Evolutionary conservation across 805 yeast species (phyloP).

Genomic region (Sugiyamaella chiloensis): DNA sequence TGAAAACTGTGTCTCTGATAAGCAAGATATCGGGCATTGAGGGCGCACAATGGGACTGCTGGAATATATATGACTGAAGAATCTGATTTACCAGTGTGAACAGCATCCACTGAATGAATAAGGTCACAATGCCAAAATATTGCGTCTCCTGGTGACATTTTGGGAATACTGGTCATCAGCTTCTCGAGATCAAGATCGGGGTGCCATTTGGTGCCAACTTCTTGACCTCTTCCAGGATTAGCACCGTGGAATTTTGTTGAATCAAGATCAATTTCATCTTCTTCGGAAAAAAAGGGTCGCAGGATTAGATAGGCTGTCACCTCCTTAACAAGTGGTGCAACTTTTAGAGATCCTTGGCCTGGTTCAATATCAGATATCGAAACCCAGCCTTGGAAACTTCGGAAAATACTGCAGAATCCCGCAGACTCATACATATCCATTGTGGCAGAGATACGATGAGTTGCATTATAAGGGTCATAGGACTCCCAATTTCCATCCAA

Average conservation of each 20-base stretch:
- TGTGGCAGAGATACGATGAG: constrained; percentile 35
- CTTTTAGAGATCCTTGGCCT: constrained; percentile 41
- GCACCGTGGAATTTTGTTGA: constrained; percentile 41
- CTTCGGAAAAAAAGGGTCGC: constrained; percentile 37
- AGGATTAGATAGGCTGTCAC: constrained; percentile 41
- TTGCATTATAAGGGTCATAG: constrained; percentile 41
- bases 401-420: constrained; percentile 37
- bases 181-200: constrained; percentile 37
- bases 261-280: constrained; percentile 9
- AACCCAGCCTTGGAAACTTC: constrained; percentile 47
- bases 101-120: constrained; percentile 41
- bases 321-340: constrained; percentile 38
- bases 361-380: constrained; percentile 37
- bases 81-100: constrained; percentile 35
- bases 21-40: constrained; percentile 20
- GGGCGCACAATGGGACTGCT: constrained; percentile 34
- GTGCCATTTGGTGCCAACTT: constrained; percentile 30
- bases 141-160: constrained; percentile 42
- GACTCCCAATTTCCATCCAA: constrained; percentile 41
- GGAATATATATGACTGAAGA: constrained; percentile 42
- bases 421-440: constrained; percentile 35
- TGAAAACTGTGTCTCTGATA: constrained; percentile 24
- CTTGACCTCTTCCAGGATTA: constrained; percentile 38
- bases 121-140: constrained; percentile 46
- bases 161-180: constrained; percentile 38